These are phyloP conservation scores for Epichloe amarillans DNA, from an alignment of 2,329 filamentous ascomycete species.

Conservation along the genomic window DNA sequence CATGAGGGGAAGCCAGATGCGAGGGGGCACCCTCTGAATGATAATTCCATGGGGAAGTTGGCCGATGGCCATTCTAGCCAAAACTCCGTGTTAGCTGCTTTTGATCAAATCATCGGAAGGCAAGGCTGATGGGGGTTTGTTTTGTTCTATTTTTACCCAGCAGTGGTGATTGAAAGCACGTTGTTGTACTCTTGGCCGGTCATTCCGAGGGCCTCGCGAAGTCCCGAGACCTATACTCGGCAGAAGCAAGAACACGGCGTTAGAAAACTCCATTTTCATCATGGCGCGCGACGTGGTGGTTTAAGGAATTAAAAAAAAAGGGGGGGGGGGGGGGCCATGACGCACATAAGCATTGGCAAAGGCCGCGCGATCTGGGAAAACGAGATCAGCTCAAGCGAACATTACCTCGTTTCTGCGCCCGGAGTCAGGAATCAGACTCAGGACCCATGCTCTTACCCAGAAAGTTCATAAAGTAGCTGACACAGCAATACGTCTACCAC, in stretches of 20 bases:
- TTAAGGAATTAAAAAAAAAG: accelerated
- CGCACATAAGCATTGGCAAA: not conserved
- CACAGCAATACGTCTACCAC: slow-evolving; percentile 40
- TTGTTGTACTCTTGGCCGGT: not conserved
- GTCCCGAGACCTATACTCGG: not conserved
- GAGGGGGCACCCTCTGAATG: slow-evolving; percentile 48
- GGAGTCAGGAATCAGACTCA: slow-evolving; percentile 5
- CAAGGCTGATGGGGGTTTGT: too few species aligned
- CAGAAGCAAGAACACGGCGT: slow-evolving; percentile 5
- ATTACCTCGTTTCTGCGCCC: slow-evolving; percentile 8
- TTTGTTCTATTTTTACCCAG: not conserved
- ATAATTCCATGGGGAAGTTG: slow-evolving; percentile 49
- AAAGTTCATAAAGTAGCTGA: slow-evolving; percentile 43
- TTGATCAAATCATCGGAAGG: not conserved
- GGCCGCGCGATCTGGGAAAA: not conserved
- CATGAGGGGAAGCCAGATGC: slow-evolving; percentile 51
- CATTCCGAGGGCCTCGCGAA: not conserved
- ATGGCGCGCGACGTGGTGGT: not conserved
- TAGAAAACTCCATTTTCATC: slow-evolving; percentile 29
- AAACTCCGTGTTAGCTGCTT: not conserved
- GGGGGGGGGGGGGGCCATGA: too few species aligned
- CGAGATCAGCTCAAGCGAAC: slow-evolving; percentile 31
- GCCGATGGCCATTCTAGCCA: slow-evolving; percentile 26
- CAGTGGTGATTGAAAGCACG: not conserved
- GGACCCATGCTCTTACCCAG: slow-evolving; percentile 20